Percentiles rank a stretch among this genome's conserved stretches.
These are phyloP conservation scores for Mortierella hygrophila DNA, from an alignment of 192 early-diverging fungal species.

Conservation along the genomic window DNA sequence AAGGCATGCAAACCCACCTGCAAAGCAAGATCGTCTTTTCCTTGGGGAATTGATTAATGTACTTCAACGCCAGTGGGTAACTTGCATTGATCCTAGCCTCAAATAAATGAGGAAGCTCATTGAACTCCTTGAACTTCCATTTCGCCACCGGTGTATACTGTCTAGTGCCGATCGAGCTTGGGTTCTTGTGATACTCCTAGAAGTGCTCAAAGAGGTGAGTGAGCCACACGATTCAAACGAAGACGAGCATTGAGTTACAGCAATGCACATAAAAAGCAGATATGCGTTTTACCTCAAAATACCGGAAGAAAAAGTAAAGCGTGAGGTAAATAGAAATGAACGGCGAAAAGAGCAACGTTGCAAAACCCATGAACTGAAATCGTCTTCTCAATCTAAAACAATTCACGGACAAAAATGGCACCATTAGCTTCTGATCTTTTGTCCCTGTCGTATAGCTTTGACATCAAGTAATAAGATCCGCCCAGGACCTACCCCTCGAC, in stretches of 20 bases:
- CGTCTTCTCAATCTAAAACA: conserved; percentile 71
- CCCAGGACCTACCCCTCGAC: conserved; percentile 69
- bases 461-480: not conserved
- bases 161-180: conserved; percentile 82
- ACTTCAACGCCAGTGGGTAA: conserved; percentile 81
- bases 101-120: conserved; percentile 96
- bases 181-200: conserved; percentile 86
- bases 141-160: conserved; percentile 87
- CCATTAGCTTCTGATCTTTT: not conserved
- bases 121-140: conserved; percentile 98
- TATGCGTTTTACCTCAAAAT: conserved; percentile 82
- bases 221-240: not conserved
- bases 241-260: not conserved
- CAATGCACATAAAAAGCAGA: not conserved
- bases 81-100: conserved; percentile 79
- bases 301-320: conserved; percentile 91
- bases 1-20: conserved; percentile 58
- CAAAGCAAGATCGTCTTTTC: conserved; percentile 82
- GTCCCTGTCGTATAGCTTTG: not conserved
- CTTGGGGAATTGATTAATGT: conserved; percentile 93
- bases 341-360: conserved; percentile 89
- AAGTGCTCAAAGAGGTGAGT: conserved; percentile 11
- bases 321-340: conserved; percentile 87
- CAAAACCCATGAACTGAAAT: conserved; percentile 90
- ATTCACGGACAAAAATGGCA: not conserved